Evolutionary conservation across 306 rosid species (phyloP).

Genomic region (Vigna angularis): DNA sequence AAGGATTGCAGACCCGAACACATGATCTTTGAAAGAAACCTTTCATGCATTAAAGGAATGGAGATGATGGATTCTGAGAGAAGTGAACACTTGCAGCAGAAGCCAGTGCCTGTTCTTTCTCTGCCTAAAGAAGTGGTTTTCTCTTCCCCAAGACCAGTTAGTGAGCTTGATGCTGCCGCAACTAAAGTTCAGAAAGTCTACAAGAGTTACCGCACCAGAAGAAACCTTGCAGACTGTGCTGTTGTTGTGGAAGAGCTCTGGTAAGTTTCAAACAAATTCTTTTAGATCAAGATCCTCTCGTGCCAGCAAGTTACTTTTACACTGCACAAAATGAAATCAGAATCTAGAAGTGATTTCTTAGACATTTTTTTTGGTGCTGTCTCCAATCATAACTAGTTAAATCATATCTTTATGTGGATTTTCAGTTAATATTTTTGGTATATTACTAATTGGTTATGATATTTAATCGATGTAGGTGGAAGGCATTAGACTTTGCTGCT

Average conservation of each 20-base stretch:
- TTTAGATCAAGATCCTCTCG: background rate
- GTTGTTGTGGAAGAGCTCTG: constrained; percentile 94
- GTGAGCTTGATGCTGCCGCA: constrained; percentile 92
- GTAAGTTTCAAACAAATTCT: constrained; percentile 50
- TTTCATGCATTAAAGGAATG: constrained; percentile 46
- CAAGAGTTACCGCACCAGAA: constrained; percentile 86
- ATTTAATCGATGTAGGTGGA: constrained; percentile 73
- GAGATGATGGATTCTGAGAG: constrained; percentile 36
- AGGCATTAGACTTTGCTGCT: constrained; percentile 78
- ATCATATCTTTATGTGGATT: background rate
- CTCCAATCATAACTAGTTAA: too few species aligned
- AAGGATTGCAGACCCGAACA: constrained; percentile 65
- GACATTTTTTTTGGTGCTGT: too few species aligned
- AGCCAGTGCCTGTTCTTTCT: constrained; percentile 67
- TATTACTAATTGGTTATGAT: constrained; percentile 23
- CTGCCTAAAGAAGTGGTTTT: constrained; percentile 62
- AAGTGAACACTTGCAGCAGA: constrained; percentile 44
- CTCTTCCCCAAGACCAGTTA: constrained; percentile 75
- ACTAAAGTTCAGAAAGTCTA: constrained; percentile 85
- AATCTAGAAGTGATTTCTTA: background rate
- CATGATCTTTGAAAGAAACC: constrained; percentile 57
- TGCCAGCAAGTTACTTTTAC: background rate
- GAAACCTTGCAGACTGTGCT: constrained; percentile 98
- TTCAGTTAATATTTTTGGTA: background rate
- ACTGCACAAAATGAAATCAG: background rate